Conservation (phyloP, 768 basidiomycete genomes). For the Imleria badia region DNA sequence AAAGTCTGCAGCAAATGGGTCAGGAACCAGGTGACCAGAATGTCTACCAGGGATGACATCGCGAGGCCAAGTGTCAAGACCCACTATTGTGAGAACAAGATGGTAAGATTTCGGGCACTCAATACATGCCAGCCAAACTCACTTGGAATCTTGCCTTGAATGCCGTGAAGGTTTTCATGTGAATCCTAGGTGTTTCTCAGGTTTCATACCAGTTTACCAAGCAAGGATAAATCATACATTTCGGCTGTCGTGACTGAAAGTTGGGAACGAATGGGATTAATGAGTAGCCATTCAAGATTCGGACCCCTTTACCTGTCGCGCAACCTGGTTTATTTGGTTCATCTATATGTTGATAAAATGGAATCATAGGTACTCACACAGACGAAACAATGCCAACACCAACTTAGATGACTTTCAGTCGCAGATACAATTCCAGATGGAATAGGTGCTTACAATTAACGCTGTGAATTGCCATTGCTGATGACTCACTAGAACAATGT, state of each 20-base stretch:
- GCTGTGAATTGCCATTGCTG: conserved; percentile 31
- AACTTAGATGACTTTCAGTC: conserved; percentile 16
- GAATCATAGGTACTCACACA: conserved; percentile 22
- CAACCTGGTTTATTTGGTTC: conserved; percentile 32
- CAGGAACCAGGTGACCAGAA: conserved; percentile 47
- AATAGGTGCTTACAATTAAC: conserved; percentile 32
- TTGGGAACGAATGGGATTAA: conserved; percentile 13
- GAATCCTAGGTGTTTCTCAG: conserved; percentile 23
- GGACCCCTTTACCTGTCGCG: conserved; percentile 24
- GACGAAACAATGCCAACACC: conserved; percentile 30
- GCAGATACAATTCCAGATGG: background rate
- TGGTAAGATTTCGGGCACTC: background rate
- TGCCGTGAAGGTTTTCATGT: conserved; percentile 20
- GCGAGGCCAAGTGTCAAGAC: conserved; percentile 52
- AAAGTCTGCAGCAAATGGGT: conserved; percentile 43
- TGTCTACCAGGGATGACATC: conserved; percentile 48
- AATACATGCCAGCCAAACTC: background rate
- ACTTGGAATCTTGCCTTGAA: conserved; percentile 28
- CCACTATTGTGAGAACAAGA: conserved; percentile 34
- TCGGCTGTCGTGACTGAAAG: conserved; percentile 28
- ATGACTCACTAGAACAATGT: conserved; percentile 25
- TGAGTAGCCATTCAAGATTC: conserved; percentile 3
- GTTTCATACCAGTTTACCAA: background rate
- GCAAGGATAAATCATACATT: conserved; percentile 22
- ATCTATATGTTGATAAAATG: background rate